Evolutionary conservation across 805 yeast genomes (phyloP).

Genomic region (Teunomyces stri): DNA sequence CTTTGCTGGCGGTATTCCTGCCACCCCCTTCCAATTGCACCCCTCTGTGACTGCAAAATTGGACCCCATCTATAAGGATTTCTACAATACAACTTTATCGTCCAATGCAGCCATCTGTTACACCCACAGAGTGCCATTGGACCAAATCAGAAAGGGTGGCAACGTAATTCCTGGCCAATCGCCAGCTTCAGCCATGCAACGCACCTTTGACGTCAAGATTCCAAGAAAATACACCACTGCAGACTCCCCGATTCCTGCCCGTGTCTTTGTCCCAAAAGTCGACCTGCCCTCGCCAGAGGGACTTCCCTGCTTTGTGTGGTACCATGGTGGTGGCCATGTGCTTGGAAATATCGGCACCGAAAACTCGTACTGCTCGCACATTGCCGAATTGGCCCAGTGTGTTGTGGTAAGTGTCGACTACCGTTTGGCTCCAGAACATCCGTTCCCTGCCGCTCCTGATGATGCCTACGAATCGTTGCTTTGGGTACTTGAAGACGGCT

Average conservation of each 20-base stretch:
- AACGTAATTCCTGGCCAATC: constrained; percentile 45
- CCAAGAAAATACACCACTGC: constrained; percentile 29
- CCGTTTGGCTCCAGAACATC: constrained; percentile 49
- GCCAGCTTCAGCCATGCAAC: constrained; percentile 24
- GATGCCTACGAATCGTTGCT: constrained; percentile 39
- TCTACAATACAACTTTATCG: constrained; percentile 27
- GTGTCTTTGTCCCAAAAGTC: constrained; percentile 40
- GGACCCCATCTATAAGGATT: constrained; percentile 38
- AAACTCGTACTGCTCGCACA: constrained; percentile 41
- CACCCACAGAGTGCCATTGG: constrained; percentile 37
- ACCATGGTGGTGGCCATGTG: constrained; percentile 49
- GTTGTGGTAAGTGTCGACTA: constrained; percentile 49
- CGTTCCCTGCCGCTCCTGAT: constrained; percentile 47
- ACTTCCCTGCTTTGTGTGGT: constrained; percentile 38
- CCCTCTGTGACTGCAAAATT: constrained; percentile 23
- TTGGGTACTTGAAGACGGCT: constrained; percentile 22
- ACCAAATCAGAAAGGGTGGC: constrained; percentile 27
- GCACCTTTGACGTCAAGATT: constrained; percentile 28
- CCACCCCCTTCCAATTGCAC: constrained; percentile 31
- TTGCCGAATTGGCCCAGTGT: constrained; percentile 34
- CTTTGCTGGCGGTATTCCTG: constrained; percentile 24
- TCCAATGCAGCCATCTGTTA: constrained; percentile 26
- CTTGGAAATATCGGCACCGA: constrained; percentile 40
- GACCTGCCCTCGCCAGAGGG: constrained; percentile 29
- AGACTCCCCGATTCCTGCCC: constrained; percentile 20